Conservation (phyloP, 768 basidiomycete genomes). For the Goffeauzyma gilvescens region DNA sequence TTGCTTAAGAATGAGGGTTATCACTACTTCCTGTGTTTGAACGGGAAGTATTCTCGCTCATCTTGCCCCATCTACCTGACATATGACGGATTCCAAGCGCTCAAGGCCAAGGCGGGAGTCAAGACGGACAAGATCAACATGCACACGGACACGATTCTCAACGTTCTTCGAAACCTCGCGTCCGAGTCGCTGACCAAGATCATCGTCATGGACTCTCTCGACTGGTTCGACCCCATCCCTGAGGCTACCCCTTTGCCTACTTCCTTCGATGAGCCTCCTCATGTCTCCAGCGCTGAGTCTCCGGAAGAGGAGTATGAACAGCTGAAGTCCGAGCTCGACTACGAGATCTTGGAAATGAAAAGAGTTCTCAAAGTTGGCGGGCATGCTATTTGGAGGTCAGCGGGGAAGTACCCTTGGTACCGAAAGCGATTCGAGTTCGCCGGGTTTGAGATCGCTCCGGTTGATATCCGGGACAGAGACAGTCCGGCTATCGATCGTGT, state of each 20-base stretch:
- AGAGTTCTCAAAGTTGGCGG: constrained; percentile 45
- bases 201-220: constrained; percentile 50
- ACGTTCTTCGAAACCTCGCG: constrained; percentile 37
- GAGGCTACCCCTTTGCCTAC: constrained; percentile 18
- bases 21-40: constrained; percentile 41
- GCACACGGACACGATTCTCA: constrained; percentile 50
- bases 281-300: too few relatives aligned
- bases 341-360: constrained; percentile 42
- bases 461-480: constrained; percentile 40
- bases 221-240: constrained; percentile 34
- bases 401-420: constrained; percentile 50
- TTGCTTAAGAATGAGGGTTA: constrained; percentile 40
- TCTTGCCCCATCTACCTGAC: constrained; percentile 48
- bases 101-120: constrained; percentile 33
- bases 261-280: constrained; percentile 38
- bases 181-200: constrained; percentile 43
- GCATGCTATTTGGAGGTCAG: constrained; percentile 48
- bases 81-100: constrained; percentile 41
- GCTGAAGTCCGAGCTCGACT: constrained; percentile 37
- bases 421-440: constrained; percentile 39
- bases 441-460: constrained; percentile 41
- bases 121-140: constrained; percentile 41
- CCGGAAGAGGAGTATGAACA: constrained; percentile 32
- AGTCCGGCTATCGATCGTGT: constrained; percentile 47
- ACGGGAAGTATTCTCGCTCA: constrained; percentile 43